Percentiles rank a stretch among this genome's conserved stretches.
Conservation (phyloP, 1,284 basidiomycete genomes). For the Ceratobasidium sp. region DNA sequence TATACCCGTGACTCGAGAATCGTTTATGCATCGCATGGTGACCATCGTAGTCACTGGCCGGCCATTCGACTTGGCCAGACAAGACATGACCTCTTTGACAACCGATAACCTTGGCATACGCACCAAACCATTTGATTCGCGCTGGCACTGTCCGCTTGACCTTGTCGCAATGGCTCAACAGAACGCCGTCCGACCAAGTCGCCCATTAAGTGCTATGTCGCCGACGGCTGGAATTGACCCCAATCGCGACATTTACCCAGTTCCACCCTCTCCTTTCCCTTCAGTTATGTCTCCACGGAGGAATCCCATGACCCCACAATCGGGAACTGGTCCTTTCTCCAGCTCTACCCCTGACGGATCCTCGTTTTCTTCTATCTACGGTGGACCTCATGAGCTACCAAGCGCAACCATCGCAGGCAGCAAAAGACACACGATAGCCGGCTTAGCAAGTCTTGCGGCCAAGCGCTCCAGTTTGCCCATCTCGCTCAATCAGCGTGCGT, state of each 20-base stretch:
- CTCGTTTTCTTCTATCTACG: conserved; percentile 4
- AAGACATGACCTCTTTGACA: conserved; percentile 26
- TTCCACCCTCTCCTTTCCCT: conserved; percentile 31
- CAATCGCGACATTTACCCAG: conserved; percentile 16
- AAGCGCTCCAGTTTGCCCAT: conserved; percentile 29
- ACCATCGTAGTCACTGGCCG: conserved; percentile 77
- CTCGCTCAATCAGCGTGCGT: conserved; percentile 31
- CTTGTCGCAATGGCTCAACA: conserved; percentile 50
- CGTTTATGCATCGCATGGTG: conserved; percentile 68
- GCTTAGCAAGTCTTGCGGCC: conserved; percentile 41
- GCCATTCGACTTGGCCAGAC: conserved; percentile 54
- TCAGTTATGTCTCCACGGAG: conserved; percentile 22
- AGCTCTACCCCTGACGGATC: conserved; percentile 20
- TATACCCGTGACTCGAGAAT: conserved; percentile 15
- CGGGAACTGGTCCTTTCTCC: conserved; percentile 3
- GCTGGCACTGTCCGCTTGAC: conserved; percentile 88
- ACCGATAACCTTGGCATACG: conserved; percentile 7
- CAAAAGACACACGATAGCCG: conserved; percentile 63
- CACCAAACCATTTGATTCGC: conserved; percentile 67
- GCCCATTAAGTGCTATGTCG: background rate
- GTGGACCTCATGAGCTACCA: conserved; percentile 4
- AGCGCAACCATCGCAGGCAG: conserved; percentile 56
- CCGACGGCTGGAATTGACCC: background rate
- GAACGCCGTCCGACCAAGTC: conserved; percentile 10
- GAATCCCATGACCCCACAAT: background rate